Conservation (phyloP, 1,139 yeast species). For the Saccharomyces hybrid region DNA sequence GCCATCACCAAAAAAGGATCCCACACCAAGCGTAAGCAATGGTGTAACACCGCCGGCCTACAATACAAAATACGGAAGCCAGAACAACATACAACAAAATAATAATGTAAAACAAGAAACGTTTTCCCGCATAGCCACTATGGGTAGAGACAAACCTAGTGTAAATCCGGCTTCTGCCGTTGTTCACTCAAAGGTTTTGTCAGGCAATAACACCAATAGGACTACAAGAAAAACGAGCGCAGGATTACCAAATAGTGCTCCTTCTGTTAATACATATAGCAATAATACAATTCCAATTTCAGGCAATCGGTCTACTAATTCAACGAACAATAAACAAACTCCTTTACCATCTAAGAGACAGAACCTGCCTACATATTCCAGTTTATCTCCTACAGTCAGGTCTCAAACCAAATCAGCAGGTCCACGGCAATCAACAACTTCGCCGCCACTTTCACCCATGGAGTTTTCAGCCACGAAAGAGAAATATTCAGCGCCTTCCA, state of each 20-base stretch:
- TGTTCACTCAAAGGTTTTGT: not conserved
- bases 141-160: not conserved
- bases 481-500: slow-evolving; percentile 12
- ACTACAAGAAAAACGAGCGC: not conserved
- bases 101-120: not conserved
- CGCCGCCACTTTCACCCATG: slow-evolving; percentile 2
- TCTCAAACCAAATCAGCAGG: not conserved
- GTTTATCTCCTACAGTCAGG: not conserved
- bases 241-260: not conserved
- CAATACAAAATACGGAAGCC: not conserved
- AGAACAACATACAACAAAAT: not conserved
- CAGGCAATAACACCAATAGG: not conserved
- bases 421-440: not conserved
- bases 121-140: not conserved
- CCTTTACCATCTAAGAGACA: not conserved
- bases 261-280: not conserved
- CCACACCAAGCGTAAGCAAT: not conserved
- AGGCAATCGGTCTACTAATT: not conserved
- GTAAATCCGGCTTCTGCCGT: not conserved
- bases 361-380: not conserved
- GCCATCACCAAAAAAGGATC: not conserved
- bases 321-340: not conserved
- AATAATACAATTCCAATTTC: not conserved
- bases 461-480: not conserved
- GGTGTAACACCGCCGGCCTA: not conserved